Evolutionary conservation across 495 filamentous ascomycete genomes (phyloP).

Genomic region (Aspergillus olivimuriae): DNA sequence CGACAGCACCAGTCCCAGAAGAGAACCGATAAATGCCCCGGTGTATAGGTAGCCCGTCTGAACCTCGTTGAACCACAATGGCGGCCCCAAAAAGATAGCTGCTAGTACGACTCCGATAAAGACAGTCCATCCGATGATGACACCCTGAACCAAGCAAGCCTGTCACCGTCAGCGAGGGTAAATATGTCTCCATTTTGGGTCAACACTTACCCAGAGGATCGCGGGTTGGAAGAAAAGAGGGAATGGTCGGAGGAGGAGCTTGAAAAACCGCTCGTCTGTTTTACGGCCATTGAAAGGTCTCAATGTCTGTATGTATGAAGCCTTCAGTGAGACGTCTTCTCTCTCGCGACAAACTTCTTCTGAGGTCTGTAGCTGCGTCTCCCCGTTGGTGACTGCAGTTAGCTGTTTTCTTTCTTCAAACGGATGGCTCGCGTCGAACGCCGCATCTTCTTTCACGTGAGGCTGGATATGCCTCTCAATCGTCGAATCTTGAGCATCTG

Average conservation of each 20-base stretch:
- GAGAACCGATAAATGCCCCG: slow-evolving; percentile 76
- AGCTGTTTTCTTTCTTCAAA: slow-evolving; percentile 6
- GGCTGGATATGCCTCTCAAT: slow-evolving; percentile 10
- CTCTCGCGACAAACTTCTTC: slow-evolving; percentile 3
- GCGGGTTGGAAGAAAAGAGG: slow-evolving; percentile 72
- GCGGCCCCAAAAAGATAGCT: slow-evolving; percentile 71
- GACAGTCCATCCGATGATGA: slow-evolving; percentile 91
- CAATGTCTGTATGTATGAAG: slow-evolving; percentile 50
- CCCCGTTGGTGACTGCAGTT: neutral
- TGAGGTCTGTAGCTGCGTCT: neutral
- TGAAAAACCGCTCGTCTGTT: slow-evolving; percentile 55
- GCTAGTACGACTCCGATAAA: slow-evolving; percentile 86
- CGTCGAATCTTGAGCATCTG: slow-evolving; percentile 4
- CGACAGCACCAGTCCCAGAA: slow-evolving; percentile 68
- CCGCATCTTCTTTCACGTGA: slow-evolving; percentile 7
- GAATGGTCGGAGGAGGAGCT: slow-evolving; percentile 56
- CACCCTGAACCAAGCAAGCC: slow-evolving; percentile 83
- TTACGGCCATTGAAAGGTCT: slow-evolving; percentile 76
- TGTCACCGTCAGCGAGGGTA: slow-evolving; percentile 7
- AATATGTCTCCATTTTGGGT: neutral
- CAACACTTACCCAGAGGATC: slow-evolving; percentile 60
- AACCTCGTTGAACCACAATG: slow-evolving; percentile 75
- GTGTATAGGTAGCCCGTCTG: slow-evolving; percentile 85
- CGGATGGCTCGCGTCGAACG: slow-evolving; percentile 7
- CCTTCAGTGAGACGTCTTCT: slow-evolving; percentile 27